Base-by-base conservation (phyloP, 2,329 filamentous ascomycete species). In the Phaeosphaeriaceae sp. region DNA sequence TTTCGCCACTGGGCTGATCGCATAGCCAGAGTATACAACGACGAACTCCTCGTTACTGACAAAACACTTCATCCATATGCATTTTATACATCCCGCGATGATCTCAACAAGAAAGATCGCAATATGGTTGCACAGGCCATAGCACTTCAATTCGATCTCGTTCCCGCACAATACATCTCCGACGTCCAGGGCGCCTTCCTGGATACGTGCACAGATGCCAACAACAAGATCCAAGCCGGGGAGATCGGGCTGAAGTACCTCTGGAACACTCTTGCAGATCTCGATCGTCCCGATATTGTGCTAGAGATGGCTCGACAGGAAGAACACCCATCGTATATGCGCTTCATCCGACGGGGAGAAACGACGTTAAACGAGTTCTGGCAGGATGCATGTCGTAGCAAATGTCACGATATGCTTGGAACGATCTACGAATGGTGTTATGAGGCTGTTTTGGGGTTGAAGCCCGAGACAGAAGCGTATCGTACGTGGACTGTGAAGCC, bases 401-500 rank as follows among this genome's bases (percentile, higher is more conserved):
- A 81, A 61, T 81, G 80, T 48, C 81, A 83, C 60, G 81, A 83
- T 61, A 82, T 83, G 80, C 71, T 83, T 7, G 81, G 81, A 0
- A 82, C 79, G 0, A 81, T 82, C 31, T 81, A 82, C 45, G 80
- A 82, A 61, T 83, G 80, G 81, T 81, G 82, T 52, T 83, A 83
- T 48, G 72, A 73, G 24, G 76, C 75, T 0, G 76, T 79, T 2
- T 55, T 82, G 19, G 80, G 79, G 0, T 60, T 81, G 2, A 77
- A 73, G 58, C 71, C 75, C 0, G 67, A 74, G 25, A 72, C 67
- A 0, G 72, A 80, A 25, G 79, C 77, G 4, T 83, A 81, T 56
- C 72, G 70, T 40, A 76, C 73, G 1, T 82, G 78, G 67, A 75
- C 62, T 27, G 60, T 83, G 7, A 72, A 71, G 54, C 79, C 80